phyloP scores from a whole-genome alignment of 2,329 filamentous ascomycete genomes.

The Didymellaceae sp. region DNA sequence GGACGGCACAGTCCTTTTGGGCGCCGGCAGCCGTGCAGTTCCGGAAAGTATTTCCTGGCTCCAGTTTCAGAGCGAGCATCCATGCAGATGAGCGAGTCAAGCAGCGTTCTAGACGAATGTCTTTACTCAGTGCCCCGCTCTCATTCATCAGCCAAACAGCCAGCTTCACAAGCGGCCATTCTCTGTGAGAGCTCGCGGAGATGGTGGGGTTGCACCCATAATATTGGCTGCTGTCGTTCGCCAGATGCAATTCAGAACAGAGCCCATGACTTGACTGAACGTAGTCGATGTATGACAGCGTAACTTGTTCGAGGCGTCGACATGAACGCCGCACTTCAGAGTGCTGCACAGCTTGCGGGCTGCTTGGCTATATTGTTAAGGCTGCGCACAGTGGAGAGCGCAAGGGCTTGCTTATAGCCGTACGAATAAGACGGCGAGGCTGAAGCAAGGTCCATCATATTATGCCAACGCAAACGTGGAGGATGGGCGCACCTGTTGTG shows the following conservation, averaged over 20 bases:
- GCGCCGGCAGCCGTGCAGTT: conserved; percentile 19
- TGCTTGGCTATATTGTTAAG: background rate
- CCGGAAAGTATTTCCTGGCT: conserved; percentile 23
- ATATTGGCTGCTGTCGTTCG: conserved; percentile 9
- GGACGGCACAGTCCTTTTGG: conserved; percentile 24
- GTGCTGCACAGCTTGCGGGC: background rate
- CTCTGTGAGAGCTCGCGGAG: background rate
- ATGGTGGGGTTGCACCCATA: conserved; percentile 16
- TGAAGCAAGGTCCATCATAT: conserved; percentile 21
- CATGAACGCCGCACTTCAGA: background rate
- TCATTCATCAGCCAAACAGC: conserved; percentile 15
- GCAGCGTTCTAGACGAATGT: conserved; percentile 29
- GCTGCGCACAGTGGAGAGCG: background rate
- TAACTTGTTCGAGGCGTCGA: background rate
- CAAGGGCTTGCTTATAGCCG: conserved; percentile 1
- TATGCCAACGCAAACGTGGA: conserved; percentile 15
- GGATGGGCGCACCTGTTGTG: conserved; percentile 18
- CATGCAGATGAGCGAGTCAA: conserved; percentile 30
- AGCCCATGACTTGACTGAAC: conserved; percentile 1
- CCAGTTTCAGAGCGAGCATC: conserved; percentile 24
- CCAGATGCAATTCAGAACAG: conserved; percentile 6
- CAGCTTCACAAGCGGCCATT: conserved; percentile 8
- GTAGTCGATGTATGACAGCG: conserved; percentile 5
- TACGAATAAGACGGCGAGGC: conserved; percentile 16
- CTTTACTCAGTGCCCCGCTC: conserved; percentile 20